These are phyloP conservation scores for Schizochytrium sp. DNA, from an alignment of 108 stramenopile genomes.

Conservation along the genomic window DNA sequence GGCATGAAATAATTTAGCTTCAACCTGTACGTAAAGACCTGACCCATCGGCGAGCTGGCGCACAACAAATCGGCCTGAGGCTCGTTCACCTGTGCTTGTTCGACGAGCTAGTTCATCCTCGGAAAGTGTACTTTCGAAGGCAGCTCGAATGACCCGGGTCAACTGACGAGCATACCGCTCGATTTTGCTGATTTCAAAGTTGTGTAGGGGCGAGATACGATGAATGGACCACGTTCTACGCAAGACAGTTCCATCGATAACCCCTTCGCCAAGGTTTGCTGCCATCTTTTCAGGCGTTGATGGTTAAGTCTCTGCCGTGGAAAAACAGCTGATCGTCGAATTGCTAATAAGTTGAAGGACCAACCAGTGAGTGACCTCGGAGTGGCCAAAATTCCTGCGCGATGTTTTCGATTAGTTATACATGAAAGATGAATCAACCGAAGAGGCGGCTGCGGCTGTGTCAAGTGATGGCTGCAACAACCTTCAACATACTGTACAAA, in stretches of 20 bases:
- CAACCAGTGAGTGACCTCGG: no score
- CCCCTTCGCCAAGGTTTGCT: slow-evolving; percentile 25
- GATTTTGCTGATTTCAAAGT: slow-evolving; percentile 3
- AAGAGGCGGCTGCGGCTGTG: no score
- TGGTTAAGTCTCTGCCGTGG: background rate
- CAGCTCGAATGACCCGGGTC: background rate
- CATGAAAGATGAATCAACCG: no score
- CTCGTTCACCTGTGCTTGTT: background rate
- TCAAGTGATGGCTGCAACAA: no score
- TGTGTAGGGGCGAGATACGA: slow-evolving; percentile 50
- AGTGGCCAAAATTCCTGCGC: no score
- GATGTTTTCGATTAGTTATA: no score
- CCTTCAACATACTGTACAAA: no score
- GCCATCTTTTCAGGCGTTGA: background rate
- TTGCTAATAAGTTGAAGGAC: no score
- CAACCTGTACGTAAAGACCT: slow-evolving; percentile 49
- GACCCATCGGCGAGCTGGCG: slow-evolving; percentile 14
- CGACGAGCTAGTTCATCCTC: background rate
- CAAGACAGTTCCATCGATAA: background rate
- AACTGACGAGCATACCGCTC: background rate
- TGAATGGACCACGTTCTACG: slow-evolving; percentile 47
- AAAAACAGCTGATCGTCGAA: no score
- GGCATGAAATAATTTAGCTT: slow-evolving; percentile 2
- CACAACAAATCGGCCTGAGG: background rate
- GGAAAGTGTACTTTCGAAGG: background rate